phyloP scores from a whole-genome alignment of 371 early-diverging fungal genomes.

The Rhizomucor miehei region DNA sequence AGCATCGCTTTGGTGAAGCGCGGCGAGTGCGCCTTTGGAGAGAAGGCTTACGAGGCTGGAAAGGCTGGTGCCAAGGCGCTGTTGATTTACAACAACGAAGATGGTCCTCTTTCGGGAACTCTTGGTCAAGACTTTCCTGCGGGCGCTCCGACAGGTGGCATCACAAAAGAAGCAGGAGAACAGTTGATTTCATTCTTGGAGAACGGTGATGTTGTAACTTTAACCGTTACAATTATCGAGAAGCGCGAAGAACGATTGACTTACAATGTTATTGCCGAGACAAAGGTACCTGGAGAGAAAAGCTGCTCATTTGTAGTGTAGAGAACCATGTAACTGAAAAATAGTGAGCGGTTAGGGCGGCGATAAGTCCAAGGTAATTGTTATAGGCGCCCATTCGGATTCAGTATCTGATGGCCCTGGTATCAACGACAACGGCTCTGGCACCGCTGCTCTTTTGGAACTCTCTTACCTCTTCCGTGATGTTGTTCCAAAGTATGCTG shows the following conservation, averaged over 20 bases:
- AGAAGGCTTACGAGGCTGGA: constrained; percentile 42
- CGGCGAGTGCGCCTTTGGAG: constrained; percentile 52
- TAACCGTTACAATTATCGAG: constrained; percentile 11
- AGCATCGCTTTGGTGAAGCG: constrained; percentile 51
- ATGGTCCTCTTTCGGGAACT: constrained; percentile 15
- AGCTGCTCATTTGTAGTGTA: not conserved
- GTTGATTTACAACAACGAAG: constrained; percentile 39
- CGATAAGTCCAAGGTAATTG: constrained; percentile 14
- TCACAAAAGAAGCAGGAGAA: constrained; percentile 14
- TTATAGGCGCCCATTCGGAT: constrained; percentile 38
- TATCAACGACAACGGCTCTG: constrained; percentile 74
- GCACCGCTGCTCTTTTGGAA: constrained; percentile 64
- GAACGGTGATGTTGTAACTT: constrained; percentile 2
- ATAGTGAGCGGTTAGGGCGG: constrained; percentile 7
- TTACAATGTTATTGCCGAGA: constrained; percentile 18
- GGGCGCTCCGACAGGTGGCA: constrained; percentile 15
- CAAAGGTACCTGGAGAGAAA: constrained; percentile 5
- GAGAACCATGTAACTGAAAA: not conserved
- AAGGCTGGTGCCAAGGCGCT: constrained; percentile 46
- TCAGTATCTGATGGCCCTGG: constrained; percentile 68
- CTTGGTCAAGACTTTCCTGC: constrained; percentile 11
- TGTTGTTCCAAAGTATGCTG: constrained; percentile 30
- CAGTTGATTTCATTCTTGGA: constrained; percentile 2
- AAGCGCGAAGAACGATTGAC: constrained; percentile 15
- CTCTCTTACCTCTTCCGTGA: constrained; percentile 46